These are phyloP conservation scores for Xylaria castorea DNA, from an alignment of 495 filamentous ascomycete species.

Conservation along the genomic window DNA sequence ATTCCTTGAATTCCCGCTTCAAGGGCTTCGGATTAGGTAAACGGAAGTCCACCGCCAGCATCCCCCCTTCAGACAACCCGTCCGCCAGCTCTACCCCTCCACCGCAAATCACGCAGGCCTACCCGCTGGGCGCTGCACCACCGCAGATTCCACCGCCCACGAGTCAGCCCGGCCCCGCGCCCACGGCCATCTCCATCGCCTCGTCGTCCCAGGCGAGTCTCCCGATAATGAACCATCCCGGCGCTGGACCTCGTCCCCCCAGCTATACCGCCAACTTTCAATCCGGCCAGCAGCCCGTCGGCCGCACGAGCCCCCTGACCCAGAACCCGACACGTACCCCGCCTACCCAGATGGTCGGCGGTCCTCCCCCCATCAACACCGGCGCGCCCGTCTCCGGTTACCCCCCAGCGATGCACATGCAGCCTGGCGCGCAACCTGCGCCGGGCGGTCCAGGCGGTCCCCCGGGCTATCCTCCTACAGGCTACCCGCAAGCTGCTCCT, in stretches of 20 bases:
- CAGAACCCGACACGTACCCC: slow-evolving; percentile 57
- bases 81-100: slow-evolving; percentile 47
- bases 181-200: slow-evolving; percentile 50
- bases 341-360: slow-evolving; percentile 69
- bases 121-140: slow-evolving; percentile 36
- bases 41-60: slow-evolving; percentile 59
- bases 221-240: slow-evolving; percentile 63
- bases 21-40: slow-evolving; percentile 66
- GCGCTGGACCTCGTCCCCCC: slow-evolving; percentile 68
- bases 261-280: slow-evolving; percentile 74
- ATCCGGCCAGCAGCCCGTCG: slow-evolving; percentile 58
- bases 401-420: slow-evolving; percentile 60
- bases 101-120: slow-evolving; percentile 55
- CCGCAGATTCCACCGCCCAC: slow-evolving; percentile 32
- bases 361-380: slow-evolving; percentile 76
- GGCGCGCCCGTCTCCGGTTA: slow-evolving; percentile 59
- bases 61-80: slow-evolving; percentile 47
- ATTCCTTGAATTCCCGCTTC: slow-evolving; percentile 66
- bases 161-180: slow-evolving; percentile 47
- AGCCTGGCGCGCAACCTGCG: slow-evolving; percentile 58
- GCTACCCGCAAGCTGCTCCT: slow-evolving; percentile 52
- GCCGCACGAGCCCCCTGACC: slow-evolving; percentile 56
- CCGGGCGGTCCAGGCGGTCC: slow-evolving; percentile 56
- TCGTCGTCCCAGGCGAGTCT: slow-evolving; percentile 58
- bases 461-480: slow-evolving; percentile 46